Evolutionary conservation across 257 asterid species (phyloP), one percentile per base, ranked within the genome.

Genomic region (Forsythia suspensa): DNA sequence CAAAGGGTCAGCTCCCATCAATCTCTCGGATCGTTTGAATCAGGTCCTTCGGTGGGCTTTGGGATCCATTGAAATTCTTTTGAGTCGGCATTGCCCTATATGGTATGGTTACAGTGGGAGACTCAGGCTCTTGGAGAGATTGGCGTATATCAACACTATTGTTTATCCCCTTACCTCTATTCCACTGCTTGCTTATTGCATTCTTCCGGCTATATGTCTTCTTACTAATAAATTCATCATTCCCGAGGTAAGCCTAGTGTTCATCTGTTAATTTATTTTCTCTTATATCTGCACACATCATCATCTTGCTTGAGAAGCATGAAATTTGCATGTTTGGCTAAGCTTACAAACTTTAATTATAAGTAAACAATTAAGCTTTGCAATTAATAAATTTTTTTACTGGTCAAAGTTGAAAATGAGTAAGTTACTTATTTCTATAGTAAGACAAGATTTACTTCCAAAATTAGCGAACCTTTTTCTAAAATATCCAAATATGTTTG

Each of bases 21-120:
- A 91, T 90, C 92, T 94, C 79, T 94, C 98, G 0, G 98, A 94
- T 88, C 96, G 97, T 84, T 82, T 94, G 75, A 91, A 94, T 87
- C 98, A 94, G 85, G 97, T 94, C 65, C 98, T 94, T 74, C 87
- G 97, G 44, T 94, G 98, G 98, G 98, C 98, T 69, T 82, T 94
- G 48, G 98, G 98, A 13, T 94, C 98, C 78, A 85, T 94, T 72
- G 98, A 94, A 81, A 94, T 94, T 79, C 86, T 92, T 74, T 87
- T 94, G 51, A 94, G 98, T 77, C 83, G 97, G 84, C 98, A 94
- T 91, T 92, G 97, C 76, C 98, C 97, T 5, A 89, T 94, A 81
- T 94, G 98, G 98, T 92, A 92, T 52, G 98, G 97, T 72, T 91
- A 92, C 84, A 84, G 79, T 4, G 97, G 97, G 59, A 90, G 82